A percentile compares a stretch with the other conserved stretches of the same genome.
These are phyloP conservation scores for Beauveria sp. DNA, from an alignment of 2,329 filamentous ascomycete species.

Conservation along the genomic window DNA sequence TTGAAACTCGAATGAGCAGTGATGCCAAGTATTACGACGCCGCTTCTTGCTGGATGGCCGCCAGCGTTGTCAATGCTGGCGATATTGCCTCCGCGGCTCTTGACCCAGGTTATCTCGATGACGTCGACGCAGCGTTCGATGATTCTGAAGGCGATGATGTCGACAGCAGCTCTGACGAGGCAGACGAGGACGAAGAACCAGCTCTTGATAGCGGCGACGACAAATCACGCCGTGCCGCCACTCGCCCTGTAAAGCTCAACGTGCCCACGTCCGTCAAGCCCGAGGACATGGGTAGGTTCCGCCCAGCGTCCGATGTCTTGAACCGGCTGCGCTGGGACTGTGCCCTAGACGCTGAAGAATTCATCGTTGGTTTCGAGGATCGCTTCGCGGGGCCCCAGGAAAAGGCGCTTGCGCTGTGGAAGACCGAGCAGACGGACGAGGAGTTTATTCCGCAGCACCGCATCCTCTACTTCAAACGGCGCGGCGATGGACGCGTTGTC, in stretches of 20 bases:
- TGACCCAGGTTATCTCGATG: conserved; percentile 43
- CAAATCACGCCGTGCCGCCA: conserved; percentile 8
- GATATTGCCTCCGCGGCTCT: conserved; percentile 36
- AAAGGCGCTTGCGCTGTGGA: conserved; percentile 48
- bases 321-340: conserved; percentile 54
- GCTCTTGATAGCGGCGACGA: neutral
- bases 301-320: conserved; percentile 50
- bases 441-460: conserved; percentile 61
- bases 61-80: conserved; percentile 27
- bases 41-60: conserved; percentile 41
- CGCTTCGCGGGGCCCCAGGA: conserved; percentile 49
- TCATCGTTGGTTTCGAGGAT: conserved; percentile 54
- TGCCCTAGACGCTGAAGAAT: conserved; percentile 43
- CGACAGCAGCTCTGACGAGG: conserved; percentile 9
- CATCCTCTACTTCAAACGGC: conserved; percentile 53
- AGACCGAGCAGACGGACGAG: conserved; percentile 54
- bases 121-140: conserved; percentile 24
- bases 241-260: conserved; percentile 1
- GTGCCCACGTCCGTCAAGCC: conserved; percentile 18
- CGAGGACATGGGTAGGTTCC: conserved; percentile 38
- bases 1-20: conserved; percentile 39
- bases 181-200: neutral
- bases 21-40: conserved; percentile 43
- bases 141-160: conserved; percentile 30
- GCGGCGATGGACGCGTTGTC: conserved; percentile 41